Evolutionary conservation across 192 early-diverging fungal species (phyloP).

Genomic region (Polychytrium aggregatum): DNA sequence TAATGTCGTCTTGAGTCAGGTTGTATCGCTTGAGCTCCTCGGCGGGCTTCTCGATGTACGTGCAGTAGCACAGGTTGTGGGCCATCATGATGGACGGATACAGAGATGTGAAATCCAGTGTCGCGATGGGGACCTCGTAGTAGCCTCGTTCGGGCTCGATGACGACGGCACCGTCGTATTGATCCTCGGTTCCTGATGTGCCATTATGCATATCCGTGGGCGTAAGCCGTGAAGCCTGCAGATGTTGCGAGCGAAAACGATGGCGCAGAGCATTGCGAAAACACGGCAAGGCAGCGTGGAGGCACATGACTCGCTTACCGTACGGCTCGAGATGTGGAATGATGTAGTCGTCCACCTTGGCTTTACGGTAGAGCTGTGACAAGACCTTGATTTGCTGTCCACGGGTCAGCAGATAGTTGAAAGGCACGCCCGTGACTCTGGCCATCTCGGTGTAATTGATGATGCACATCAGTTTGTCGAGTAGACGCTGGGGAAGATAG

Average conservation of each 20-base stretch:
- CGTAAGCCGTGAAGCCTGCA: not conserved
- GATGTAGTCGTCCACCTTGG: constrained; percentile 66
- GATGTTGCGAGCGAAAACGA: not conserved
- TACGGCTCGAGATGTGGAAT: constrained; percentile 80
- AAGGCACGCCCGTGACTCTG: constrained; percentile 89
- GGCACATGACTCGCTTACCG: too few species aligned
- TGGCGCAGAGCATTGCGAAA: too few species aligned
- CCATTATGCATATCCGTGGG: too few species aligned
- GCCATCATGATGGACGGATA: constrained; percentile 99
- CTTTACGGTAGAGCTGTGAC: constrained; percentile 87
- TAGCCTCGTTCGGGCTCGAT: constrained; percentile 91
- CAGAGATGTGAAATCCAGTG: constrained; percentile 94
- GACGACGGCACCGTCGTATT: constrained; percentile 91
- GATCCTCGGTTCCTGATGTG: constrained; percentile 60
- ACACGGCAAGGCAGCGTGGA: not conserved
- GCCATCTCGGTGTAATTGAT: constrained; percentile 99
- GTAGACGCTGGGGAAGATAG: constrained; percentile 77
- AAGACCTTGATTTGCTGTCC: constrained; percentile 99
- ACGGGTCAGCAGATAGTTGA: constrained; percentile 84
- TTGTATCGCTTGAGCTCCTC: too few species aligned
- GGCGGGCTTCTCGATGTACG: constrained; percentile 61
- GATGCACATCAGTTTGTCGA: constrained; percentile 96
- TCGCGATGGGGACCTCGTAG: constrained; percentile 92
- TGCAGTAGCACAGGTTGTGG: constrained; percentile 97
- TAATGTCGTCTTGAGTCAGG: too few species aligned